These are phyloP conservation scores for Chamaecyparis obtusa DNA, from an alignment of 75 land plant genomes.

Conservation along the genomic window DNA sequence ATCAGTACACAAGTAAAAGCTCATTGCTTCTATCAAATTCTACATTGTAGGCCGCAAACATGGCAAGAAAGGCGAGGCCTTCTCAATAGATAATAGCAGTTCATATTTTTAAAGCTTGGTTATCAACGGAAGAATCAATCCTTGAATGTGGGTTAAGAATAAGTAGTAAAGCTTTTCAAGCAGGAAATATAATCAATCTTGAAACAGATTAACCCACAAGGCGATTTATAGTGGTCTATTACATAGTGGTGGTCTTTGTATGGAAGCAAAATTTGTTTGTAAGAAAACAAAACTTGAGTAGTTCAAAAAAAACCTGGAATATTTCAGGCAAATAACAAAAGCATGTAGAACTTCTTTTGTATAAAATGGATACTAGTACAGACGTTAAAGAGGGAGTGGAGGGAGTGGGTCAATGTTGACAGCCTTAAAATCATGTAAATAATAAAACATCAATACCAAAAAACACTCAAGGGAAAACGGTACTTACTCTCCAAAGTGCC, in stretches of 20 bases:
- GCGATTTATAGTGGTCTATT: background rate
- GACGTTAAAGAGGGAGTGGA: background rate
- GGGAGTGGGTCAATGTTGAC: background rate
- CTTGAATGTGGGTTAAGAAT: background rate
- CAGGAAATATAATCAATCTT: background rate
- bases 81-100: background rate
- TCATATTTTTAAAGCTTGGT: background rate
- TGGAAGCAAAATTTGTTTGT: background rate
- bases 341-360: background rate
- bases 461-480: background rate
- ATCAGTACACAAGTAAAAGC: background rate
- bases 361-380: background rate
- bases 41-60: background rate
- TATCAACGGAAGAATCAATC: background rate
- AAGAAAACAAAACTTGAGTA: background rate
- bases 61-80: background rate
- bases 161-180: background rate
- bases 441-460: background rate
- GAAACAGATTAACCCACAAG: background rate
- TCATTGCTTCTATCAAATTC: background rate
- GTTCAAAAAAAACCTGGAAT: background rate
- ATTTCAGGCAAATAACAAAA: background rate
- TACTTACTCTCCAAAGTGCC: slow-evolving; percentile 64
- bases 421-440: background rate
- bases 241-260: background rate